phyloP scores from a whole-genome alignment of 495 filamentous ascomycete species.

The Neohortaea acidophila region DNA sequence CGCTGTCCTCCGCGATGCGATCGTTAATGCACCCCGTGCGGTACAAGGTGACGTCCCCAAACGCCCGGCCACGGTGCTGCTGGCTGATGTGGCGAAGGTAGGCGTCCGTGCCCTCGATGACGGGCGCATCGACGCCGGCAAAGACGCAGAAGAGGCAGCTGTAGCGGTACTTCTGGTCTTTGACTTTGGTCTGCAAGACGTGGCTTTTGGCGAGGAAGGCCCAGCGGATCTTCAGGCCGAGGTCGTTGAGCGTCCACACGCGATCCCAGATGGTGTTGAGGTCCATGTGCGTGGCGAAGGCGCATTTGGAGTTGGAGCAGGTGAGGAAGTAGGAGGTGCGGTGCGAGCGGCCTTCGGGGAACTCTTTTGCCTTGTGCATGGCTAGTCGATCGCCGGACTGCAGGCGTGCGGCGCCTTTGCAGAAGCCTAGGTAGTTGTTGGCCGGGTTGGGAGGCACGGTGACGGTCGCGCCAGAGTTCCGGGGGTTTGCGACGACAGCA shows the following conservation, averaged over 20 bases:
- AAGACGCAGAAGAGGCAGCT: slow-evolving; percentile 6
- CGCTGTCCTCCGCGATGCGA: slow-evolving; percentile 1
- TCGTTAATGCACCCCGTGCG: slow-evolving; percentile 2
- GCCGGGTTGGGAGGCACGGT: background rate
- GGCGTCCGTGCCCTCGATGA: background rate
- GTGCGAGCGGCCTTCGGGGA: background rate
- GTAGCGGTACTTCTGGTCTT: background rate
- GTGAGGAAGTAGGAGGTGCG: slow-evolving; percentile 5
- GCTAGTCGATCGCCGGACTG: slow-evolving; percentile 1
- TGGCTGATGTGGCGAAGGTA: slow-evolving; percentile 4
- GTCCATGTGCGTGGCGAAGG: slow-evolving; percentile 1
- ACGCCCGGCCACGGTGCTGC: slow-evolving; percentile 1
- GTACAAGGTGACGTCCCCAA: slow-evolving; percentile 3
- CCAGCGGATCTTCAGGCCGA: slow-evolving; percentile 1
- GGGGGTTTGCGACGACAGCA: no score
- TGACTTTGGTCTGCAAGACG: background rate
- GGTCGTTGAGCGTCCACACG: background rate
- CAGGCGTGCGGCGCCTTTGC: slow-evolving; percentile 1
- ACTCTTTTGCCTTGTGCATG: slow-evolving; percentile 4
- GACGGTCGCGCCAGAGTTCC: no score
- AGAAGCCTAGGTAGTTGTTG: slow-evolving; percentile 8
- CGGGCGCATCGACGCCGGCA: background rate
- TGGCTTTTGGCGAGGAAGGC: slow-evolving; percentile 8
- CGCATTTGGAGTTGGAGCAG: background rate
- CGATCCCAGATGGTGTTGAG: slow-evolving; percentile 6